These are phyloP conservation scores for Lolium multiflorum DNA, from an alignment of 176 grass and related monocot species.

Conservation along the genomic window DNA sequence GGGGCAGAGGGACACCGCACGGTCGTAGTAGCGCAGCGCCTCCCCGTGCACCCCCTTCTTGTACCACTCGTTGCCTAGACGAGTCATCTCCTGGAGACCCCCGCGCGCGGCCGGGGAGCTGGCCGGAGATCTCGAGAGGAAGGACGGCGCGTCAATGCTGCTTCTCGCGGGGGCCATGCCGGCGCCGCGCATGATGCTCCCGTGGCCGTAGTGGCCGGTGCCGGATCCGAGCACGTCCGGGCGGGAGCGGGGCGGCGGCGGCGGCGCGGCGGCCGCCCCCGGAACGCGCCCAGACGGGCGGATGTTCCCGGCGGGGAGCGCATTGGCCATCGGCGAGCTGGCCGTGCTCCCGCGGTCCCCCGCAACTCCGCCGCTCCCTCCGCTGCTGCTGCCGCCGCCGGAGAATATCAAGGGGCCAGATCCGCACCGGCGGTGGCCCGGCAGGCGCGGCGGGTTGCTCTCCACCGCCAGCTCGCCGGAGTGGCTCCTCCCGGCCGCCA, in stretches of 20 bases:
- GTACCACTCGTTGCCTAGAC: conserved; percentile 79
- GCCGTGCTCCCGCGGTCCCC: conserved; percentile 67
- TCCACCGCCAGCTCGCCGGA: conserved; percentile 58
- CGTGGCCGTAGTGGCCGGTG: conserved; percentile 90
- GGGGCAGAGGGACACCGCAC: conserved; percentile 62
- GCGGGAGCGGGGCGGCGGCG: conserved; percentile 54
- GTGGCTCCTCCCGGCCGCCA: conserved; percentile 44
- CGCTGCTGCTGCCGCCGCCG: conserved; percentile 52
- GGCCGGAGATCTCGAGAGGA: conserved; percentile 34
- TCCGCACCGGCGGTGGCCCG: conserved; percentile 69
- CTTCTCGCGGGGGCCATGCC: conserved; percentile 36
- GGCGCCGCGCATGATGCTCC: conserved; percentile 81
- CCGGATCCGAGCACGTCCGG: conserved; percentile 89
- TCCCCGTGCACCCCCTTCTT: conserved; percentile 71
- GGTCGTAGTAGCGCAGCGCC: conserved; percentile 80
- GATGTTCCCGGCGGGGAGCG: conserved; percentile 85
- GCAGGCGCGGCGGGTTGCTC: conserved; percentile 35
- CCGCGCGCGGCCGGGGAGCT: conserved; percentile 23
- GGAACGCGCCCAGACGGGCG: conserved; percentile 78
- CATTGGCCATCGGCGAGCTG: conserved; percentile 85
- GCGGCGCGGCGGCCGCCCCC: conserved; percentile 31
- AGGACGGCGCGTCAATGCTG: conserved; percentile 41
- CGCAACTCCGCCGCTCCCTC: conserved; percentile 47
- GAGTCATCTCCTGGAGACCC: conserved; percentile 73
- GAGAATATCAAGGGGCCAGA: conserved; percentile 86